These are phyloP conservation scores for Globisporangium ultimum DNA, from an alignment of 352 stramenopile species.

Conservation along the genomic window DNA sequence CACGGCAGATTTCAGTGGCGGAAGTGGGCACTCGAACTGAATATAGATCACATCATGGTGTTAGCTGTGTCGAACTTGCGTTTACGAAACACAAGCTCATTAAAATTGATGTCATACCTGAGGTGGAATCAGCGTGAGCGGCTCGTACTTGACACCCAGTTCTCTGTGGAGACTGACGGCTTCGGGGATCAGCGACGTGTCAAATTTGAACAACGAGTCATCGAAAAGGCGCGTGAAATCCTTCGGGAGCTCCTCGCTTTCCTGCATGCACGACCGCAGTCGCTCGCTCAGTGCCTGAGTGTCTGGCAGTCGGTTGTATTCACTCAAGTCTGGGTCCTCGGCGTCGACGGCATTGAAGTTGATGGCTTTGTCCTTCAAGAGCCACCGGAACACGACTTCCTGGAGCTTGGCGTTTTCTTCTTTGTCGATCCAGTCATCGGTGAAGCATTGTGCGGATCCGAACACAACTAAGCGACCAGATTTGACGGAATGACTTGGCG, in stretches of 20 bases:
- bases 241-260: slow-evolving; percentile 91
- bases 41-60: not conserved
- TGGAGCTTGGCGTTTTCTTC: slow-evolving; percentile 93
- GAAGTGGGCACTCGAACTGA: slow-evolving; percentile 93
- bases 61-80: not conserved
- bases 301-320: slow-evolving; percentile 91
- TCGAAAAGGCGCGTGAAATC: slow-evolving; percentile 95
- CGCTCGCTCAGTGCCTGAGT: slow-evolving; percentile 91
- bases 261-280: slow-evolving; percentile 93
- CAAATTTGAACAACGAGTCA: slow-evolving; percentile 92
- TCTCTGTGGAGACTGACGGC: slow-evolving; percentile 90
- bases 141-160: slow-evolving; percentile 94
- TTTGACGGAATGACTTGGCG: slow-evolving; percentile 46
- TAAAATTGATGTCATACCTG: slow-evolving; percentile 32
- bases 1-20: slow-evolving; percentile 89
- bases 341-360: slow-evolving; percentile 65
- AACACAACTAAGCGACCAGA: slow-evolving; percentile 84
- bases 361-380: slow-evolving; percentile 84
- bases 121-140: slow-evolving; percentile 92
- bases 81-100: too few relatives aligned
- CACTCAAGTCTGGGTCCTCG: slow-evolving; percentile 82
- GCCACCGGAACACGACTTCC: slow-evolving; percentile 92
- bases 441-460: slow-evolving; percentile 92
- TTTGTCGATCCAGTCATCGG: slow-evolving; percentile 95
- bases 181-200: slow-evolving; percentile 93